Evolutionary conservation across 345 rosid genomes (phyloP), one percentile per base, ranked within the genome.

Genomic region (Gossypium thurberi): DNA sequence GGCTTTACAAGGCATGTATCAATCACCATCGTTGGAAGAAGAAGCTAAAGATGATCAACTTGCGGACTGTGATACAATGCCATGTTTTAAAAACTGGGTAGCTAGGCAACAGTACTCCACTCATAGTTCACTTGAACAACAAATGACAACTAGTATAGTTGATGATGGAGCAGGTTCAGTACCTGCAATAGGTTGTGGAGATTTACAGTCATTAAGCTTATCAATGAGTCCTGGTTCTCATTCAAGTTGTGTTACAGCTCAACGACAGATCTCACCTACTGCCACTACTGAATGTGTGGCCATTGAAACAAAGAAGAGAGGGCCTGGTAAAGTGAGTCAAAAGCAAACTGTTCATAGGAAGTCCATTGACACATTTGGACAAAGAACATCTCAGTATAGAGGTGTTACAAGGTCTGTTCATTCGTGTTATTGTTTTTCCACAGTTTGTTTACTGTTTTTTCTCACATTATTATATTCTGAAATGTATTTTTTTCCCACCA

Each of bases 341-440:
- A 88, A 87, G 79, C 93, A 85, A 74, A 85, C 96, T 55, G 90
- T 88, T 68, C 93, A 88, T 76, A 82, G 96, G 79, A 90, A 90
- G 78, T 90, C 96, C 72, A 86, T 90, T 26, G 96, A 90, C 77
- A 88, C 93, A 48, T 90, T 90, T 77, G 96, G 96, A 11, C 96
- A 90, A 74, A 83, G 96, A 81, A 90, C 96, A 14, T 90, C 96
- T 6, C 96, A 90, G 86, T 90, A 86, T 74, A 86, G 96, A 83
- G 96, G 96, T 3, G 96, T 90, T 50, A 90, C 96, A 21, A 87
- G 96, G 96, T 87, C 69, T 55, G 80, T 70, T 60, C 65, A 43
- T 28, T 18, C 1, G 13, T 55, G 57, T 59, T 6, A 12, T 44
- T 44, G 2, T 44, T 10, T 10, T 10, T 10, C 2, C 48, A n/a